These are phyloP conservation scores for Suillus weaverae DNA, from an alignment of 768 basidiomycete species.

Conservation along the genomic window DNA sequence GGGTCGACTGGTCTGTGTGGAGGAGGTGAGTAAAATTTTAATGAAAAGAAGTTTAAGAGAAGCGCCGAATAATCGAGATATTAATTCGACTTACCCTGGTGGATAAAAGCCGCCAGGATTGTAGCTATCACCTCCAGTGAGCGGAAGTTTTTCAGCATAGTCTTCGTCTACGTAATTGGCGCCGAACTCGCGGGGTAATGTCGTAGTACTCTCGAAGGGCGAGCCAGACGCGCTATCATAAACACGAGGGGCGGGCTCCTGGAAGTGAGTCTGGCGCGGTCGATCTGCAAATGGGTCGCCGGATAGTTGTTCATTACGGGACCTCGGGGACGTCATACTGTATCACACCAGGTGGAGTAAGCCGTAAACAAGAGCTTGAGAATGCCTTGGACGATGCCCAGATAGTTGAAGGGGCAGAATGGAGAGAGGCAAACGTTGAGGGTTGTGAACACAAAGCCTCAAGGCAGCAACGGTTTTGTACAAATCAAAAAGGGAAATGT, in stretches of 20 bases:
- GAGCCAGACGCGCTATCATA: conserved; percentile 40
- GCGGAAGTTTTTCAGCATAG: conserved; percentile 72
- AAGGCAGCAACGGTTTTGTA: conserved; percentile 26
- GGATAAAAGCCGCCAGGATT: conserved; percentile 68
- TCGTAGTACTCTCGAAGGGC: conserved; percentile 59
- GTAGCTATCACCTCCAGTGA: conserved; percentile 59
- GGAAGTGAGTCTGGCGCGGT: conserved; percentile 55
- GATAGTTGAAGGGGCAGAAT: conserved; percentile 10
- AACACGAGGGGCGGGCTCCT: conserved; percentile 53
- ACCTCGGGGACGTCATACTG: conserved; percentile 27
- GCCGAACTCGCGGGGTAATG: conserved; percentile 54
- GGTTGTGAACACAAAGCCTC: conserved; percentile 24
- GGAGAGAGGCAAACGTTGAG: conserved; percentile 14
- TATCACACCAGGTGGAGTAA: neutral
- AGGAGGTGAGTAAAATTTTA: conserved; percentile 9
- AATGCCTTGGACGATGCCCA: conserved; percentile 11
- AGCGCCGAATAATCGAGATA: neutral
- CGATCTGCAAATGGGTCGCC: conserved; percentile 77
- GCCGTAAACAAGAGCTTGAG: conserved; percentile 2
- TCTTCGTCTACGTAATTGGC: conserved; percentile 64
- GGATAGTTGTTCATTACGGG: conserved; percentile 35
- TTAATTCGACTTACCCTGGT: conserved; percentile 54
- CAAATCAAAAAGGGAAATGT: conserved; percentile 21
- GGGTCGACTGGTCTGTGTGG: conserved; percentile 51
- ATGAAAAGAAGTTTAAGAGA: conserved; percentile 16